Percentiles rank a stretch among this genome's conserved stretches.
Evolutionary conservation across 2,329 filamentous ascomycete genomes (phyloP).

Genomic region (Fusarium incarnatum): DNA sequence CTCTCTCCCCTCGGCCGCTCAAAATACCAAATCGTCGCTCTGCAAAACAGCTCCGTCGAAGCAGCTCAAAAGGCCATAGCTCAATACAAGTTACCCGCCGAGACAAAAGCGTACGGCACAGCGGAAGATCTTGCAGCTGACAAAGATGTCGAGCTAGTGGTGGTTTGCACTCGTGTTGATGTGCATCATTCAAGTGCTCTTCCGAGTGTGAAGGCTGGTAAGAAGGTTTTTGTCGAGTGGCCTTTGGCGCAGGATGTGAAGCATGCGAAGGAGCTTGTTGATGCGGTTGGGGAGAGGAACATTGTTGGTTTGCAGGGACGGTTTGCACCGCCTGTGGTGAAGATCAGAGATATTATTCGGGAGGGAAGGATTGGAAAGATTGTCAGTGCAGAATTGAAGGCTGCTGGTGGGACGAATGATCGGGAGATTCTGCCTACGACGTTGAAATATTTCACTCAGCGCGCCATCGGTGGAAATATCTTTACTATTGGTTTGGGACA

Average conservation of each 20-base stretch:
- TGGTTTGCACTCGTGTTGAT: slow-evolving; percentile 66
- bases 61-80: slow-evolving; percentile 59
- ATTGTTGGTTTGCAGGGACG: slow-evolving; percentile 64
- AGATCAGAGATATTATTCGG: slow-evolving; percentile 58
- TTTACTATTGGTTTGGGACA: slow-evolving; percentile 58
- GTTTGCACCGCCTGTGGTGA: slow-evolving; percentile 57
- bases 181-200: slow-evolving; percentile 59
- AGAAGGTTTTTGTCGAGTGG: slow-evolving; percentile 68
- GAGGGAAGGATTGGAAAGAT: slow-evolving; percentile 63
- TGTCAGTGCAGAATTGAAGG: slow-evolving; percentile 61
- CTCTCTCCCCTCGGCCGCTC: slow-evolving; percentile 57
- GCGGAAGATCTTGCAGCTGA: slow-evolving; percentile 62
- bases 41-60: slow-evolving; percentile 62
- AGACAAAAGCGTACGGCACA: slow-evolving; percentile 62
- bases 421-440: slow-evolving; percentile 50
- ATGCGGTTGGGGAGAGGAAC: slow-evolving; percentile 49
- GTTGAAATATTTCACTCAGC: slow-evolving; percentile 62
- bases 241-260: slow-evolving; percentile 61
- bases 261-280: slow-evolving; percentile 57
- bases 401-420: slow-evolving; percentile 52
- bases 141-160: slow-evolving; percentile 64
- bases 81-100: slow-evolving; percentile 55
- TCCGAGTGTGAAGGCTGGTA: slow-evolving; percentile 63
- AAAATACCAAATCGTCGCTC: slow-evolving; percentile 62
- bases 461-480: slow-evolving; percentile 59